Base-by-base conservation (phyloP, 495 filamentous ascomycete genomes). In the Penicillium silybi region DNA sequence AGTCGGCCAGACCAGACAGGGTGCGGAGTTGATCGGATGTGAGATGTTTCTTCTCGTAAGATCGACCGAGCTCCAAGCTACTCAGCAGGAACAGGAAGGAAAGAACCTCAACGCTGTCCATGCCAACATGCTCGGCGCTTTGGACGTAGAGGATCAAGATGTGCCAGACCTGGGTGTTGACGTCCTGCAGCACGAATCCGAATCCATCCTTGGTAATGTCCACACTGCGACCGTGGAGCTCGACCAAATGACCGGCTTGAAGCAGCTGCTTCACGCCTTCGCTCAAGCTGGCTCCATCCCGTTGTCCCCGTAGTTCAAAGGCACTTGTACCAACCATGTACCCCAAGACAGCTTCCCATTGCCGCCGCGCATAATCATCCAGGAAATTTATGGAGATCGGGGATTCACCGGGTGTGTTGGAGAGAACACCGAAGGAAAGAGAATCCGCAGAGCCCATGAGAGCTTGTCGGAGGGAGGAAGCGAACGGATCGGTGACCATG, bases 81-180 rank as follows among this genome's bases (percentile, higher is more conserved):
- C 90, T 92, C n/a, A 98, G 84, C 69, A 95, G 87, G 71, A 98
- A 96, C 57, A 98, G 79, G 62, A 98, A 98, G 17, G 88, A 89
- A 32, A 98, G 85, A 59, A 97, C 87, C 59, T 97, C 95, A 44
- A 96, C 88, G 50, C 83, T 83, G 50, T 95, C 89, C 83, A 95
- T 88, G 18, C 80, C 78, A 38, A 90, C 80, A 63, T 74, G 72
- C 56, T 91, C 83, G n/a, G 88, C 84, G 45, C 88, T 86, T 51
- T 96, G 86, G 25, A 97, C 84, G 73, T 95, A 97, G 26, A 96
- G 85, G 32, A 98, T 86, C 6, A 98, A 76, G 20, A 98, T 79
- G 23, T 89, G 88, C 93, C 93, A 98, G 40, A 98, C 90, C 66
- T 98, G 93, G 4, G 91, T 89, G 63, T 96, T 97, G 52, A 91